Conservation (phyloP, 257 asterid species). For the Fraxinus americana region DNA sequence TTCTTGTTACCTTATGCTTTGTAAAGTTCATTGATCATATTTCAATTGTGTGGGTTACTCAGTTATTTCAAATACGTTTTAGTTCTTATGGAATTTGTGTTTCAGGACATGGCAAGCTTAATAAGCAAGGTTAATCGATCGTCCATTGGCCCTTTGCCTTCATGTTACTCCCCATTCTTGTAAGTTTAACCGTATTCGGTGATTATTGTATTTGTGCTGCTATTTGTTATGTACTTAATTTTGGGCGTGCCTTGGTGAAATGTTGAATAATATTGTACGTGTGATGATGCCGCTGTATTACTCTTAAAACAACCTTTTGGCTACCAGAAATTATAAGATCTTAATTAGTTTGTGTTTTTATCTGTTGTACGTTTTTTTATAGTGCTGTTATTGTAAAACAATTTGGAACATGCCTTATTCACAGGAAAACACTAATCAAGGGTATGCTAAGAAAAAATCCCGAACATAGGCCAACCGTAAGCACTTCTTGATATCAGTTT, state of each 20-base stretch:
- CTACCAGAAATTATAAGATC: neutral
- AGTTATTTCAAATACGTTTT: neutral
- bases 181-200: slow-evolving; percentile 44
- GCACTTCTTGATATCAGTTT: slow-evolving; percentile 31
- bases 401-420: slow-evolving; percentile 12
- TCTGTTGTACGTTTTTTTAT: neutral
- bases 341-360: neutral
- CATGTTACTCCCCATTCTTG: slow-evolving; percentile 94
- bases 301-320: neutral
- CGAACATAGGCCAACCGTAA: slow-evolving; percentile 92
- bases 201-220: neutral
- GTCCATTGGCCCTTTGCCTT: slow-evolving; percentile 96
- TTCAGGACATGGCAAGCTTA: slow-evolving; percentile 98
- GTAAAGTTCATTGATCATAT: neutral
- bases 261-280: neutral
- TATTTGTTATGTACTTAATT: neutral
- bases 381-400: neutral
- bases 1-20: neutral
- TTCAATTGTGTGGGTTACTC: neutral
- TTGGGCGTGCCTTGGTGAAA: neutral
- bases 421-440: slow-evolving; percentile 88
- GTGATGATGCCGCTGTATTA: neutral
- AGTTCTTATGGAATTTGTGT: slow-evolving; percentile 27
- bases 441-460: slow-evolving; percentile 98
- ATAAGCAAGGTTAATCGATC: slow-evolving; percentile 96